Evolutionary conservation across 306 rosid species (phyloP).

Genomic region (Morella rubra): DNA sequence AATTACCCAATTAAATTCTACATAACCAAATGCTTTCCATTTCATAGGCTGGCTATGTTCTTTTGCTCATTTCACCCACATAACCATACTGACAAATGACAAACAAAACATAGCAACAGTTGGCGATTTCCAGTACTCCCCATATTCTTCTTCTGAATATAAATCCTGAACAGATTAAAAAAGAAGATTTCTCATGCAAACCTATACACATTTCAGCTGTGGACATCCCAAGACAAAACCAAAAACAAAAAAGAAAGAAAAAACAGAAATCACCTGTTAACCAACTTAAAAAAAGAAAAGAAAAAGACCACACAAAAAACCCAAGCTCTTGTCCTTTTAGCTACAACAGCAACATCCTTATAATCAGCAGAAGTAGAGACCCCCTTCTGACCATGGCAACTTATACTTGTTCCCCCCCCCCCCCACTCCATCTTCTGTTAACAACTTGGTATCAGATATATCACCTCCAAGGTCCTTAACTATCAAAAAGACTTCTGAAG

Average conservation of each 20-base stretch:
- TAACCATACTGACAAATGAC: neutral
- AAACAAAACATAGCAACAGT: neutral
- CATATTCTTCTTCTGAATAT: neutral
- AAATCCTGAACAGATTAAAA: too few relatives aligned
- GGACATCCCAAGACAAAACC: neutral
- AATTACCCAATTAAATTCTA: too few relatives aligned
- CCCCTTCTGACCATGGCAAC: neutral
- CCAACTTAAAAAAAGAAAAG: neutral
- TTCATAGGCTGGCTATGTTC: too few relatives aligned
- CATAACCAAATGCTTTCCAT: too few relatives aligned
- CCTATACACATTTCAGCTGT: neutral
- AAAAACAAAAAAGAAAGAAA: neutral
- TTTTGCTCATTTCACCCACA: too few relatives aligned
- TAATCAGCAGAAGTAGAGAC: neutral
- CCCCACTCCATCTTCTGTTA: neutral
- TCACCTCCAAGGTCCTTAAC: neutral
- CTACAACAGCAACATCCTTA: neutral
- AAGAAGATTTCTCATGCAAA: neutral
- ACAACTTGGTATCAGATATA: neutral
- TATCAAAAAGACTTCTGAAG: neutral
- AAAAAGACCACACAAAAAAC: neutral
- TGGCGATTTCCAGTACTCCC: neutral
- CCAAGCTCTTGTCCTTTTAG: neutral
- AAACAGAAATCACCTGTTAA: neutral
- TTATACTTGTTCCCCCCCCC: neutral